Evolutionary conservation across 169 alveolate genomes (phyloP), one percentile per base, ranked within the genome.

Genomic region (Cryptosporidium ubiquitum): DNA sequence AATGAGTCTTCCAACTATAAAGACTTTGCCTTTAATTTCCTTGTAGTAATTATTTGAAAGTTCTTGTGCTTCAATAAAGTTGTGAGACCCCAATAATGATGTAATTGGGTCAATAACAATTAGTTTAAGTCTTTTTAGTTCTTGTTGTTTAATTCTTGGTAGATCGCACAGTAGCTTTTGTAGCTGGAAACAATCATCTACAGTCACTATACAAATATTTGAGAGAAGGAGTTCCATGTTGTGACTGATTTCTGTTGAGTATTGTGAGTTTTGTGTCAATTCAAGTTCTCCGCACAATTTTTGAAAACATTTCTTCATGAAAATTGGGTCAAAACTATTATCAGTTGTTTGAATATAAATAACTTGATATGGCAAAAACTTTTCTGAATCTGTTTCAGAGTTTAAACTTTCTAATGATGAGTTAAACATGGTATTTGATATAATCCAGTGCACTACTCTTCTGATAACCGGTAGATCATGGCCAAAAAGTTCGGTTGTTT

Each of bases 41-140:
- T n/a, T 79, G 23, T 3, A 23, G 31, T 47, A 20, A 33, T 20
- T 64, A 64, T 31, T 79, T 9, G 69, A 39, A 14, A 23, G 33
- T 16, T 73, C 70, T 29, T 55, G 52, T 6, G 23, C 47, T 51
- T 49, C 70, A 31, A 55, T 37, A 29, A 79, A 79, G 40, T 12
- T 37, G 12, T 79, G 89, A 18, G 66, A 26, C 4, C 69, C 89
- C 18, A 79, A 7, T 14, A 79, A 7, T 60, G 89, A 55, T 64
- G 89, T 61, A 14, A 79, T 79, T 16, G 89, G 64, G 37, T 79
- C 89, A 61, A 79, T 79, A 23, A 79, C 68, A n/a, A 79, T 44
- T 18, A 79, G 23, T 31, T 64, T 79, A 10, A 79, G 42, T 47
- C 42, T 47, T 18, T 35, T 35, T 16, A 61, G 40, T 2, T 61